Evolutionary conservation across 257 asterid species (phyloP).

Genomic region (Capsicum chinense): DNA sequence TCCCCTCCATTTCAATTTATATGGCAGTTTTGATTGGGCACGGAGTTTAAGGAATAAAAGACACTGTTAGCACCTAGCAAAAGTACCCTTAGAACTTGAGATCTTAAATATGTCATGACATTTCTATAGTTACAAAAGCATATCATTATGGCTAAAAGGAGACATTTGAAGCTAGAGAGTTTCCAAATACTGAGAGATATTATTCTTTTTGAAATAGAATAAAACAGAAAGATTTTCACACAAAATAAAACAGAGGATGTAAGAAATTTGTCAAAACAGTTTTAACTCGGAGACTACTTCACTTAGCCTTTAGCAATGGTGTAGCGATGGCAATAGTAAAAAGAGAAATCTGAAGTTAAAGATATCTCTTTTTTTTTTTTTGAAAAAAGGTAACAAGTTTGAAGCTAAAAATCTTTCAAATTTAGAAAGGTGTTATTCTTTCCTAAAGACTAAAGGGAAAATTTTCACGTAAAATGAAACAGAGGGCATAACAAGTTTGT

Average conservation of each 20-base stretch:
- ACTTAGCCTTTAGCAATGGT: not conserved
- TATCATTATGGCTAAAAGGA: not conserved
- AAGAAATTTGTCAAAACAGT: conserved; percentile 10
- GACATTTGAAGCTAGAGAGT: not conserved
- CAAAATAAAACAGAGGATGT: not conserved
- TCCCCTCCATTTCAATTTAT: not conserved
- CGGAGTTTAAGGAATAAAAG: not conserved
- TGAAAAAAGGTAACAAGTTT: not conserved
- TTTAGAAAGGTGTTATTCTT: conserved; percentile 5
- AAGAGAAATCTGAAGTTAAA: not conserved
- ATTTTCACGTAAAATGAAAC: not conserved
- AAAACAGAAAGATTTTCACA: not conserved
- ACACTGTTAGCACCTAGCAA: not conserved
- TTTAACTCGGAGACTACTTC: not conserved
- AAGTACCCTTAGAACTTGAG: conserved; percentile 1
- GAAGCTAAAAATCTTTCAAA: not conserved
- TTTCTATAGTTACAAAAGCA: not conserved
- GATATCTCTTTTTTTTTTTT: too few relatives aligned
- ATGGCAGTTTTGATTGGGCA: not conserved
- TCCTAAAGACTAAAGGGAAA: not conserved
- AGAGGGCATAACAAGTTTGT: not conserved
- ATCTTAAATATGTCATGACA: not conserved
- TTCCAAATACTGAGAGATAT: not conserved
- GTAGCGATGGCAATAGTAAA: not conserved
- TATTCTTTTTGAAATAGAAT: not conserved